Evolutionary conservation across 768 basidiomycete genomes (phyloP).

Genomic region (Mrakia blollopis): DNA sequence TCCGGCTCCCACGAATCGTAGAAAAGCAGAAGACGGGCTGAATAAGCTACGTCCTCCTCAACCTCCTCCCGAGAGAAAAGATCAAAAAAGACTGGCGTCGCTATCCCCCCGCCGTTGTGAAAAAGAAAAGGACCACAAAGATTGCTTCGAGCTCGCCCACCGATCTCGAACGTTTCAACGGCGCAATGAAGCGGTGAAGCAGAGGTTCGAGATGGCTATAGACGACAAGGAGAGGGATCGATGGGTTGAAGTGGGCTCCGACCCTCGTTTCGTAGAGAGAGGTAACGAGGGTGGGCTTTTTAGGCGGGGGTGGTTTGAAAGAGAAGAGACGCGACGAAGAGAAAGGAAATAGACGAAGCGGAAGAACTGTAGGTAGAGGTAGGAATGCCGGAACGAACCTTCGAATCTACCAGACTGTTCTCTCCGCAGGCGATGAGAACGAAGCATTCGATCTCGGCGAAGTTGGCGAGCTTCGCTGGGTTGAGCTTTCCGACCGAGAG

Average conservation of each 20-base stretch:
- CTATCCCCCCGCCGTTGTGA: conserved; percentile 2
- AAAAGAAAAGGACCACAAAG: not conserved
- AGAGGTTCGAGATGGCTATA: not conserved
- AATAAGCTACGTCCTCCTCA: conserved; percentile 20
- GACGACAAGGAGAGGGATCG: conserved; percentile 6
- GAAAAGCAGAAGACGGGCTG: conserved; percentile 31
- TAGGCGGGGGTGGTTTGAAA: conserved; percentile 2
- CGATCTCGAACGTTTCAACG: not conserved
- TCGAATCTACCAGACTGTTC: conserved; percentile 60
- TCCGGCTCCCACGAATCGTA: conserved; percentile 9
- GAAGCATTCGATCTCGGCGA: conserved; percentile 92
- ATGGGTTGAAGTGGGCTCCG: conserved; percentile 3
- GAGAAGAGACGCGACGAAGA: not conserved
- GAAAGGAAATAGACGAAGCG: not conserved
- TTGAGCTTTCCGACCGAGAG: conserved; percentile 92
- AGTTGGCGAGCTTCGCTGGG: conserved; percentile 91
- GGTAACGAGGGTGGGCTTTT: not conserved
- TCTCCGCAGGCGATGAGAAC: conserved; percentile 92
- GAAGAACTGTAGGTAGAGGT: conserved; percentile 40
- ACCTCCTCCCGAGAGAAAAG: not conserved
- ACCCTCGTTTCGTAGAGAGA: not conserved
- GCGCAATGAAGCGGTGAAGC: not conserved
- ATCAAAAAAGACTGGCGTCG: not conserved
- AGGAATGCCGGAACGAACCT: conserved; percentile 32
- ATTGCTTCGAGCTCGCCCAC: conserved; percentile 3